These are phyloP conservation scores for Colletotrichum sp. DNA, from an alignment of 2,329 filamentous ascomycete species.

Conservation along the genomic window DNA sequence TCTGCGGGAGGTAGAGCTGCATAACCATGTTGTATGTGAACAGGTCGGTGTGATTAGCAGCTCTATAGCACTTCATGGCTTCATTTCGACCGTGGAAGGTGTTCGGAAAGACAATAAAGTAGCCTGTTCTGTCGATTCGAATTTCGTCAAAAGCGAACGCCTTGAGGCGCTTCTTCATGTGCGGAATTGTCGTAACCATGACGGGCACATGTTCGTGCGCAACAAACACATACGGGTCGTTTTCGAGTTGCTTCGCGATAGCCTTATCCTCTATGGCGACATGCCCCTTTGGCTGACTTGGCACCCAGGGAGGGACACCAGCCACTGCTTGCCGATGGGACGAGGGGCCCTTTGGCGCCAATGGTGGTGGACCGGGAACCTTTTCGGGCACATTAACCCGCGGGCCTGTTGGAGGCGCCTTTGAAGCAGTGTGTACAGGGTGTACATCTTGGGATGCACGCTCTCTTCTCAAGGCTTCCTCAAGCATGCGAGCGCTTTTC, in stretches of 20 bases:
- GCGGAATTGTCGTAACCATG: conserved; percentile 81
- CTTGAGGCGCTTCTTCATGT: conserved; percentile 89
- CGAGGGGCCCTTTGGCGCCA: conserved; percentile 86
- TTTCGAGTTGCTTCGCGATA: conserved; percentile 72
- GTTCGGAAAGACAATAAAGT: conserved; percentile 90
- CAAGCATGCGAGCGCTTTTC: conserved; percentile 79
- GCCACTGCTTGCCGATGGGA: conserved; percentile 47
- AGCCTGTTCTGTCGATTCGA: conserved; percentile 83
- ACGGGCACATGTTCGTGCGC: conserved; percentile 87
- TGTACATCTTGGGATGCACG: conserved; percentile 44
- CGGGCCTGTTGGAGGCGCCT: conserved; percentile 41
- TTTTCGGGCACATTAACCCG: conserved; percentile 41
- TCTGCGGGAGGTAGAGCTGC: conserved; percentile 65
- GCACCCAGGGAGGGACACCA: conserved; percentile 36
- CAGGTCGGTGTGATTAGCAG: conserved; percentile 80
- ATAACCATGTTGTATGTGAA: conserved; percentile 94
- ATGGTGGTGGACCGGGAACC: conserved; percentile 73
- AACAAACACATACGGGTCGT: conserved; percentile 90
- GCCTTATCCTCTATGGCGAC: conserved; percentile 69
- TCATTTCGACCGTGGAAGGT: conserved; percentile 78
- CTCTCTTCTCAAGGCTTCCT: conserved; percentile 73
- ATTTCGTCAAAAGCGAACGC: conserved; percentile 83
- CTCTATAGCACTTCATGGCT: conserved; percentile 78
- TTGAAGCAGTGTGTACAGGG: conserved; percentile 29
- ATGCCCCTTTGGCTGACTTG: conserved; percentile 52